These are phyloP conservation scores for Nevesoporus exiguus DNA, from an alignment of 768 basidiomycete species.

Conservation along the genomic window DNA sequence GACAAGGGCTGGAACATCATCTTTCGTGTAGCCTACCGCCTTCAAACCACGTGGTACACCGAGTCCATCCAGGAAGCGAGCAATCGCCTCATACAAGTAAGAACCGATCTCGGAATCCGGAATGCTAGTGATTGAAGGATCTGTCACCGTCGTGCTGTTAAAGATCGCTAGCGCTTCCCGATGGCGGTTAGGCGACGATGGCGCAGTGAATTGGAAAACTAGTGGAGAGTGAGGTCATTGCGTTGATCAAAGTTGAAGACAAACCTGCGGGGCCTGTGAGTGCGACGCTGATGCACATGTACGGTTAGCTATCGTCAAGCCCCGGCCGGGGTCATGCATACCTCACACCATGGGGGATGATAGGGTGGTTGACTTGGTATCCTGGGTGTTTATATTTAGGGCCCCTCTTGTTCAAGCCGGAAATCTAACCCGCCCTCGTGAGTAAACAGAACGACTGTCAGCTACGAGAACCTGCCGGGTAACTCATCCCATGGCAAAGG, in stretches of 20 bases:
- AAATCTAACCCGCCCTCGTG: slow-evolving; percentile 52
- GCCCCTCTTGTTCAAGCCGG: slow-evolving; percentile 90
- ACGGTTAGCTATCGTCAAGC: background rate
- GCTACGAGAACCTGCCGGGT: slow-evolving; percentile 53
- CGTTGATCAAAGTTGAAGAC: slow-evolving; percentile 14
- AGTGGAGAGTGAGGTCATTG: background rate
- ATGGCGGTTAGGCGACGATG: slow-evolving; percentile 88
- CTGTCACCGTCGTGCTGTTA: slow-evolving; percentile 56
- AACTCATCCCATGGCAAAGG: slow-evolving; percentile 86
- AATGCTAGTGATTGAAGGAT: slow-evolving; percentile 68
- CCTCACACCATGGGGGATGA: slow-evolving; percentile 92
- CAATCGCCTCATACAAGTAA: slow-evolving; percentile 81
- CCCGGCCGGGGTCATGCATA: slow-evolving; percentile 21
- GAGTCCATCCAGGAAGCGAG: slow-evolving; percentile 80
- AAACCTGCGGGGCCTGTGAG: slow-evolving; percentile 82
- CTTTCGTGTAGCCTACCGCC: slow-evolving; percentile 69
- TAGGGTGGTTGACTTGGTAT: slow-evolving; percentile 79
- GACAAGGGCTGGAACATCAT: slow-evolving; percentile 72
- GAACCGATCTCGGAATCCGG: slow-evolving; percentile 77
- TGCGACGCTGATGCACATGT: slow-evolving; percentile 56
- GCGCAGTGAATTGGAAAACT: slow-evolving; percentile 96
- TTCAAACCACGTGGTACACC: slow-evolving; percentile 85
- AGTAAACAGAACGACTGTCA: background rate
- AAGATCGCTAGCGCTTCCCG: slow-evolving; percentile 87
- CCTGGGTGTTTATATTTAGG: slow-evolving; percentile 91